Evolutionary conservation across 257 asterid genomes (phyloP).

Genomic region (Avicennia marina): DNA sequence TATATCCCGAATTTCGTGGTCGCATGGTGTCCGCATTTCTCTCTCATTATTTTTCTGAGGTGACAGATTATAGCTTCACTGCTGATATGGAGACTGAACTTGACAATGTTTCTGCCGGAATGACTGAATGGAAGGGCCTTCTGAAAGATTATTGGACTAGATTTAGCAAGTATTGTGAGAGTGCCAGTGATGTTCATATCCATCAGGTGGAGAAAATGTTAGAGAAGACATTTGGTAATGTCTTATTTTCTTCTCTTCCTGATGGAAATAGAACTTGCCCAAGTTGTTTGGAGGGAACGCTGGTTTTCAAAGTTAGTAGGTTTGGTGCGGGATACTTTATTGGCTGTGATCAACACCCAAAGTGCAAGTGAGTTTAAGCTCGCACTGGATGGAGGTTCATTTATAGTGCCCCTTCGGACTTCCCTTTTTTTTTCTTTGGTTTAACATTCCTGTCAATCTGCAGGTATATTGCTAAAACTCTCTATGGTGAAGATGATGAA

Average conservation of each 20-base stretch:
- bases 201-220: constrained; percentile 94
- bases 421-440: neutral
- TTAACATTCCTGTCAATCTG: constrained; percentile 13
- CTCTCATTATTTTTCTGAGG: constrained; percentile 79
- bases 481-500: constrained; percentile 71
- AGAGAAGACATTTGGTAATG: constrained; percentile 69
- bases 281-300: constrained; percentile 69
- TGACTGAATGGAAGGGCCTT: constrained; percentile 97
- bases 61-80: constrained; percentile 89
- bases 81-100: constrained; percentile 98
- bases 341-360: constrained; percentile 94
- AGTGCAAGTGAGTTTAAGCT: constrained; percentile 74
- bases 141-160: constrained; percentile 89
- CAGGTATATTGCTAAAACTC: constrained; percentile 83
- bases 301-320: constrained; percentile 83
- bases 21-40: constrained; percentile 96
- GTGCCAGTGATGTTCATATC: constrained; percentile 56
- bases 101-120: constrained; percentile 89
- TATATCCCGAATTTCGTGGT: constrained; percentile 90
- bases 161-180: constrained; percentile 77
- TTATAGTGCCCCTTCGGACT: neutral
- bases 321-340: constrained; percentile 89
- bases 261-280: constrained; percentile 78
- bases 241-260: constrained; percentile 68
- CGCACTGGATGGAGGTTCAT: neutral